phyloP scores from a whole-genome alignment of 371 early-diverging fungal species.

The Syncephalis fuscata region DNA sequence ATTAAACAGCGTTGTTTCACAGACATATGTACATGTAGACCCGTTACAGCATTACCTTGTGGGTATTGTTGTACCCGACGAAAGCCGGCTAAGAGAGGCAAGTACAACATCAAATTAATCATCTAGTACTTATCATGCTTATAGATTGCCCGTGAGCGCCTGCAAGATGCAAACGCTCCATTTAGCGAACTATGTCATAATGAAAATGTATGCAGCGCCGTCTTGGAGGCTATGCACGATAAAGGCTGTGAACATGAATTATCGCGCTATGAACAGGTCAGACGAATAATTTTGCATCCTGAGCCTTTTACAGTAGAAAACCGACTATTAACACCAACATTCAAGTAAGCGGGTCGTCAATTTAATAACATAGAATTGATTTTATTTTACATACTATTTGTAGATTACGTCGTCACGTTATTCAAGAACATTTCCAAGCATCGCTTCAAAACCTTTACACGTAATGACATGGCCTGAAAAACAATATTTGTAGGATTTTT shows the following conservation, averaged over 20 bases:
- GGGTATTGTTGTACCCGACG: conserved; percentile 70
- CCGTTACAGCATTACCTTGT: conserved; percentile 61
- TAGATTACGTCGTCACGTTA: too few relatives aligned
- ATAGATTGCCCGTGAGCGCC: too few relatives aligned
- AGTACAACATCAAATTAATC: conserved; percentile 5
- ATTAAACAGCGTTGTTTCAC: conserved; percentile 3
- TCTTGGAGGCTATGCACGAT: conserved; percentile 11
- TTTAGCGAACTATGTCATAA: neutral
- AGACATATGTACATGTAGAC: conserved; percentile 74
- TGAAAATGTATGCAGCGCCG: neutral
- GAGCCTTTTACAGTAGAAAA: conserved; percentile 77
- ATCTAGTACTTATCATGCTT: neutral
- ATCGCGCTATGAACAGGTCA: conserved; percentile 63
- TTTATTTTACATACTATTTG: too few relatives aligned
- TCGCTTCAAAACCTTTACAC: too few relatives aligned
- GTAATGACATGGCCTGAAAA: too few relatives aligned
- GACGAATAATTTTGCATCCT: conserved; percentile 44
- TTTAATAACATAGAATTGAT: too few relatives aligned
- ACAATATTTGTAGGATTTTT: too few relatives aligned
- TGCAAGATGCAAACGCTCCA: too few relatives aligned
- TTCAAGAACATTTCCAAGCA: too few relatives aligned
- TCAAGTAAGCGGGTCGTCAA: too few relatives aligned
- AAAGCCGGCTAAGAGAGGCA: conserved; percentile 26
- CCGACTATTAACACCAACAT: conserved; percentile 48
- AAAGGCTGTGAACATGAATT: conserved; percentile 18